Base-by-base conservation (phyloP, 495 filamentous ascomycete species). In the Penicillium chermesinum region DNA sequence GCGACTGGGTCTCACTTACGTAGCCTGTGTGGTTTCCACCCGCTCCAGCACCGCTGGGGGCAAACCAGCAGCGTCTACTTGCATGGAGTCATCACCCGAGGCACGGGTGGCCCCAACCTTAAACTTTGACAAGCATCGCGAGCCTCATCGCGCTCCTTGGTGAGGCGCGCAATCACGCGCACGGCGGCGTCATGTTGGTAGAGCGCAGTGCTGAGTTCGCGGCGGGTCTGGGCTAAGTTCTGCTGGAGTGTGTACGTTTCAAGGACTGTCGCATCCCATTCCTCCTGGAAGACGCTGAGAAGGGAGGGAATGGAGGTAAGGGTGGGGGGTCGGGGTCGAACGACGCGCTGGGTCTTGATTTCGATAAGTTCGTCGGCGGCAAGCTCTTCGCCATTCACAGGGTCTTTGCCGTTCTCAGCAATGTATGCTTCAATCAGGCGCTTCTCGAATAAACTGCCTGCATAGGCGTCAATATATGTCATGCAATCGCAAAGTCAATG, bases 251-350 rank as follows among this genome's bases (percentile, higher is more conserved):
- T 89, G 63, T 88, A 96, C 41, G 88, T 83, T 66, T 98, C 93
- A 15, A 98, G 72, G 21, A 90, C 86, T 20, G 96, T 65, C 8
- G 93, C 86, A 66, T 98, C 93, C 93, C 93, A 98, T 76, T 98
- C 93, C 57, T 95, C 91, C 55, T 98, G 93, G 61, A 98, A 96
- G n/a, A 88, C 85, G 33, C 86, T 86, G 50, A 98, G 87, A 18
- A 98, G 78, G n/a, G 93, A 89, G 6, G 93, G 93, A 52, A 98
- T 94, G 19, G 93, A 97, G 38, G 93, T 97, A 54, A 96, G 85
- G 18, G 89, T 94, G 27, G 94, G 91, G 34, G 93, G 93, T 61
- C 94, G 82, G 39, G 93, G 91, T 51, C 85, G 84, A 41, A 95
- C 86, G 49, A 87, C 76, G 66, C 85, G 84, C 48, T 84, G 75